phyloP scores from a whole-genome alignment of 257 asterid genomes.

The Forsythia suspensa region DNA sequence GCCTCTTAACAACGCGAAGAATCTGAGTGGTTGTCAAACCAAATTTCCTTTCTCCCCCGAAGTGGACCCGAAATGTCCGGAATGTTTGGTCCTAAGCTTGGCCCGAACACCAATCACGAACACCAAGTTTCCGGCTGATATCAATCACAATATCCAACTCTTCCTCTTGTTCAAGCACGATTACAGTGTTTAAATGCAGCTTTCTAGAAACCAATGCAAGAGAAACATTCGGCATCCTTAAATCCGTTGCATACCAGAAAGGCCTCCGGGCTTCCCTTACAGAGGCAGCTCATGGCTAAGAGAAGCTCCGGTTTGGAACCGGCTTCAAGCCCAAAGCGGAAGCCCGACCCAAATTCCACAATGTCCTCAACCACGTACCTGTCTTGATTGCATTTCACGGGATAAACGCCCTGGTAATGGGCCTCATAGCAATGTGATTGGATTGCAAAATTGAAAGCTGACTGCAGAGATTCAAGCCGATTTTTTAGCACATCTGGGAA shows the following conservation, averaged over 20 bases:
- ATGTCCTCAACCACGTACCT: constrained; percentile 58
- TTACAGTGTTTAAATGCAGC: constrained; percentile 47
- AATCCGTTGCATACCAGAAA: constrained; percentile 61
- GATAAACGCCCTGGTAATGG: constrained; percentile 64
- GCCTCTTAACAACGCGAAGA: constrained; percentile 55
- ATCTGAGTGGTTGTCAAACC: constrained; percentile 57
- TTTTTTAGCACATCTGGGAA: constrained; percentile 55
- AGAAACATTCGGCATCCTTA: constrained; percentile 50
- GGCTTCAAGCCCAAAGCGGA: constrained; percentile 56
- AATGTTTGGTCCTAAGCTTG: constrained; percentile 60
- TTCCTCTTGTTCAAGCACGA: constrained; percentile 64
- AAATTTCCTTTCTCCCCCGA: constrained; percentile 62
- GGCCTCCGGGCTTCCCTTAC: constrained; percentile 53
- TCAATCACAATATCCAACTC: constrained; percentile 61
- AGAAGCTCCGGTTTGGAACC: constrained; percentile 71
- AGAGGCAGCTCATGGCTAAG: constrained; percentile 57
- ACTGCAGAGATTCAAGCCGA: constrained; percentile 49
- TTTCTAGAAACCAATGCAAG: constrained; percentile 56
- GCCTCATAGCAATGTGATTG: constrained; percentile 45
- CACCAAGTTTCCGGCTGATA: constrained; percentile 40
- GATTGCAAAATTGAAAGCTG: constrained; percentile 42
- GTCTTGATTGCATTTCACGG: constrained; percentile 67
- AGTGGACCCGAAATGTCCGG: constrained; percentile 68
- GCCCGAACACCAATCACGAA: constrained; percentile 60
- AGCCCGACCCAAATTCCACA: constrained; percentile 50